Base-by-base conservation (phyloP, 257 asterid genomes). In the Solanum neorickii region DNA sequence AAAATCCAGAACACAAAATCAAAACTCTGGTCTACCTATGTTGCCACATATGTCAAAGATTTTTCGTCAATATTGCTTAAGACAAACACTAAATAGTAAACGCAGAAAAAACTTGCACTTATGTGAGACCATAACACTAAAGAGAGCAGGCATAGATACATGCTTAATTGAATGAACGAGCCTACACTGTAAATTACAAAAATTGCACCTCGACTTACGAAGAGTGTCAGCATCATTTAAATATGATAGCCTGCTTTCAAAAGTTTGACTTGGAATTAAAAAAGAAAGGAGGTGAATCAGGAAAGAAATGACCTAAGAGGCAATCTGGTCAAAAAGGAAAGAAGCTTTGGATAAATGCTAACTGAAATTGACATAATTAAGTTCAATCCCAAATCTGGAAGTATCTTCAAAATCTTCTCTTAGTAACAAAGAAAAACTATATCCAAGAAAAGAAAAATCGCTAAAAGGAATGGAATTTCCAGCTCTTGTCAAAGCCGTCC, bases 381-480 rank as follows among this genome's bases (percentile, higher is more conserved):
- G 83, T 76, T 76, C 83, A 41, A 41, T 13, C 83, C 23, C 12
- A n/a, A 76, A 13, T 76, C 37, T 41, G 49, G 33, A 41, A 42
- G 60, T 42, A 76, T 41, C 56, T 42, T 42, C 23, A n/a, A n/a
- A n/a, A 42, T 41, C 10, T n/a, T 42, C 68, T 76, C 29, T 76
- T 13, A n/a, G 35, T 76, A 76, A 42, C 9, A 31, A 76, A 76
- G 3, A 41, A 76, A 42, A 73, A 73, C 29, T 73, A 73, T 35
- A 35, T 37, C 47, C 27, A 37, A 90, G 93, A 83, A 95, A 92
- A 91, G 5, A 33, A 86, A 86, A 93, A 82, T 94, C 62, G 90
- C 85, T 2, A 97, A 94, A 52, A 92, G 91, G 72, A 91, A 92
- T 39, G 93, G 87, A 52, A 72, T 89, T 82, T 73, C 72, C 25